These are phyloP conservation scores for Starmera pachycereana DNA, from an alignment of 805 yeast species.

Conservation along the genomic window DNA sequence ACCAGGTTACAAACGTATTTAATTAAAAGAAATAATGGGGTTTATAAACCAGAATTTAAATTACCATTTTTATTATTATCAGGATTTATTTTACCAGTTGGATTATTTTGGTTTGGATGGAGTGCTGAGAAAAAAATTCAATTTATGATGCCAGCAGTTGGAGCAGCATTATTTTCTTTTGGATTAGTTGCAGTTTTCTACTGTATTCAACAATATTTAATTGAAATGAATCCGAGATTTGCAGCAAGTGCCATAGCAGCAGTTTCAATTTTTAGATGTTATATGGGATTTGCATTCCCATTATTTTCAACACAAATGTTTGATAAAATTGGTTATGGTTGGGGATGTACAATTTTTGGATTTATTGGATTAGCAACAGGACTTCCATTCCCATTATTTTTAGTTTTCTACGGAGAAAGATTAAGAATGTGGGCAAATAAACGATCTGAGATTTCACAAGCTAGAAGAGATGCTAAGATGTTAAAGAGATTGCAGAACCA, in stretches of 20 bases:
- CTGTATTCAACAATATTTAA: slow-evolving; percentile 55
- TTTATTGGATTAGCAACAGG: slow-evolving; percentile 47
- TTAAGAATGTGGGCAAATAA: slow-evolving; percentile 50
- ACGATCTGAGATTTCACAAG: slow-evolving; percentile 36
- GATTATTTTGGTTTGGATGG: slow-evolving; percentile 68
- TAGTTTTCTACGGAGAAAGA: slow-evolving; percentile 44
- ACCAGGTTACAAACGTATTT: slow-evolving; percentile 29
- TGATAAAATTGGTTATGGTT: slow-evolving; percentile 46
- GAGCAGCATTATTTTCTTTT: slow-evolving; percentile 49
- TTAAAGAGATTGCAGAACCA: slow-evolving; percentile 23
- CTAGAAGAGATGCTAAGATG: slow-evolving; percentile 32
- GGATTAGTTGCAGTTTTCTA: slow-evolving; percentile 57
- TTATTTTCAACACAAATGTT: slow-evolving; percentile 53
- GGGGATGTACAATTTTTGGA: slow-evolving; percentile 62
- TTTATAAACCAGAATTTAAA: slow-evolving; percentile 51
- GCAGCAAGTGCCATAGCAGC: slow-evolving; percentile 66
- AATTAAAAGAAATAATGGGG: slow-evolving; percentile 36
- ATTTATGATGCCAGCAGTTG: slow-evolving; percentile 58
- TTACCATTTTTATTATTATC: slow-evolving; percentile 40
- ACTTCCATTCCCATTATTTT: slow-evolving; percentile 56
- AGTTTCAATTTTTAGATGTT: slow-evolving; percentile 55
- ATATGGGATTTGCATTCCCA: slow-evolving; percentile 63
- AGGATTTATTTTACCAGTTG: slow-evolving; percentile 45
- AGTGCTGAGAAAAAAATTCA: slow-evolving; percentile 43
- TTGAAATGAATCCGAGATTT: slow-evolving; percentile 58